Conservation (phyloP, 1,139 yeast species). For the Saccharomyces hybrid region DNA sequence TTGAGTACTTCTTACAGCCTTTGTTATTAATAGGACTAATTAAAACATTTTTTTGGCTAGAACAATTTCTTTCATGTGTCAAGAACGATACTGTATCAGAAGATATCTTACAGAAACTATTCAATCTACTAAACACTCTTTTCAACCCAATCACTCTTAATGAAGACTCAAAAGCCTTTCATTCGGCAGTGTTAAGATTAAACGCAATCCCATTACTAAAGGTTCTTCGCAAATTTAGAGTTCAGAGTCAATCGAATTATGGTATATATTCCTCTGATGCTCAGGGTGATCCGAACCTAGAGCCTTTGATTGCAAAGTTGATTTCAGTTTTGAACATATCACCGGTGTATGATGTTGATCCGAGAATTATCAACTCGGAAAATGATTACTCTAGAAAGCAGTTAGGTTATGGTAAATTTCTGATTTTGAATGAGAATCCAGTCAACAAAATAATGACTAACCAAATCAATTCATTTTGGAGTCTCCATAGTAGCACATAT, state of each 20-base stretch:
- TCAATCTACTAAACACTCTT: slow-evolving; percentile 20
- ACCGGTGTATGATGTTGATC: slow-evolving; percentile 26
- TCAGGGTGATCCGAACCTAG: slow-evolving; percentile 23
- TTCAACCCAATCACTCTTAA: slow-evolving; percentile 25
- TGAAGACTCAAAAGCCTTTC: slow-evolving; percentile 28
- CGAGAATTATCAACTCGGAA: slow-evolving; percentile 18
- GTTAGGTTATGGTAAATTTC: slow-evolving; percentile 20
- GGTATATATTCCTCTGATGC: slow-evolving; percentile 29
- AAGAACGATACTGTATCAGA: slow-evolving; percentile 15
- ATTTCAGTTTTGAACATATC: slow-evolving; percentile 20
- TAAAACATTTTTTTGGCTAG: slow-evolving; percentile 28
- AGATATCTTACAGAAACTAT: slow-evolving; percentile 18
- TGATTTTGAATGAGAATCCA: slow-evolving; percentile 25
- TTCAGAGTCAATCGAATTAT: slow-evolving; percentile 22
- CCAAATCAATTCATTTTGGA: slow-evolving; percentile 32
- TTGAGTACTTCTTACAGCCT: slow-evolving; percentile 60
- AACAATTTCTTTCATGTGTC: slow-evolving; percentile 21
- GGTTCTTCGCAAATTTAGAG: slow-evolving; percentile 20
- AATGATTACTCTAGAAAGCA: slow-evolving; percentile 25
- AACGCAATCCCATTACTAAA: slow-evolving; percentile 24
- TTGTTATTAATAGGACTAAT: slow-evolving; percentile 33
- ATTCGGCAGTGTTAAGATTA: slow-evolving; percentile 23
- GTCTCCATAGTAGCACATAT: slow-evolving; percentile 31
- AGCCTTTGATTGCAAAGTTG: slow-evolving; percentile 21
- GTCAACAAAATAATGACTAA: slow-evolving; percentile 29